Evolutionary conservation across 2,329 filamentous ascomycete genomes (phyloP).

Genomic region (Pseudogymnoascus sp.): DNA sequence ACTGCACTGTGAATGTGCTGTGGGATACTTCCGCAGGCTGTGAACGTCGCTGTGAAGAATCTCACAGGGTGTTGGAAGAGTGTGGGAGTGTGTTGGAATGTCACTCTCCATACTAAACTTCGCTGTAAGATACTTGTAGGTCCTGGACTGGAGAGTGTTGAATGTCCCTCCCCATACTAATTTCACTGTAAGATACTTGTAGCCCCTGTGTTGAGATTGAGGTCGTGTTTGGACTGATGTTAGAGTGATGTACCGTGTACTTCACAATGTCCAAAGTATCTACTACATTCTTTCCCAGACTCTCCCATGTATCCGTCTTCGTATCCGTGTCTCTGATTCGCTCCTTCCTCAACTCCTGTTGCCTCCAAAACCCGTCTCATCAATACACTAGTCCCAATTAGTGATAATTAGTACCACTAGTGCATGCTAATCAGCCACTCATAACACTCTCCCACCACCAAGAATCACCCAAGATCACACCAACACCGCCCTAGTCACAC

Average conservation of each 20-base stretch:
- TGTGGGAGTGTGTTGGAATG: background rate
- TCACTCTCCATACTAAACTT: background rate
- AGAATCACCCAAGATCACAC: constrained; percentile 6
- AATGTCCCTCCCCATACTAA: background rate
- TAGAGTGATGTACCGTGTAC: background rate
- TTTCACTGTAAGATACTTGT: background rate
- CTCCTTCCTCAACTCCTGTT: constrained; percentile 1
- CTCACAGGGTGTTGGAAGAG: background rate
- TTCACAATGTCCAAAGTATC: background rate
- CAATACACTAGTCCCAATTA: background rate
- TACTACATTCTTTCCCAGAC: background rate
- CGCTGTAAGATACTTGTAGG: background rate
- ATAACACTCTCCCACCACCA: constrained; percentile 7
- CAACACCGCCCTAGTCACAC: background rate
- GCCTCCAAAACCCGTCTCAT: background rate
- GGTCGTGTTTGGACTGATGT: background rate
- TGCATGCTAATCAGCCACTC: background rate
- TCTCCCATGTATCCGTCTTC: background rate
- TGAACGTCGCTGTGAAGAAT: background rate
- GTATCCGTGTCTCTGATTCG: background rate
- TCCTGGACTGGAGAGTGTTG: background rate
- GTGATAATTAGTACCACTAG: background rate
- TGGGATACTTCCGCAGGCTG: background rate
- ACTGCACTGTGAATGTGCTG: background rate
- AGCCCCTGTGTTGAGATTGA: background rate